These are phyloP conservation scores for Phellopilus nigrolimitatus DNA, from an alignment of 1,284 basidiomycete species.

Conservation along the genomic window DNA sequence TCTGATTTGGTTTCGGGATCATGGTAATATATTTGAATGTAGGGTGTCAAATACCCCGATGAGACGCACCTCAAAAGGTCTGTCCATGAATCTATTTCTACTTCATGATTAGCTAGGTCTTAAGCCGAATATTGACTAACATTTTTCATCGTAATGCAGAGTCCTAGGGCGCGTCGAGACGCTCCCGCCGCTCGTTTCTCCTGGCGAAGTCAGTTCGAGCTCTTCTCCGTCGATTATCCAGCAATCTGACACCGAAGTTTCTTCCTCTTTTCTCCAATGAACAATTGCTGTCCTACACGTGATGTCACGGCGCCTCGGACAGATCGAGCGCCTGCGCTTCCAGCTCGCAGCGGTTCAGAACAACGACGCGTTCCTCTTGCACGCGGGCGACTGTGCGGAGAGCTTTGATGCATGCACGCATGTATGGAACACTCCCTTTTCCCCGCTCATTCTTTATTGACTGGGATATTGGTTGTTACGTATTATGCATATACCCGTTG, in stretches of 20 bases:
- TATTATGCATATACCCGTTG: neutral
- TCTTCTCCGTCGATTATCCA: neutral
- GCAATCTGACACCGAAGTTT: no score
- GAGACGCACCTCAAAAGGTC: constrained; percentile 31
- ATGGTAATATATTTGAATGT: neutral
- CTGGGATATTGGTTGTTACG: neutral
- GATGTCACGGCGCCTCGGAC: no score
- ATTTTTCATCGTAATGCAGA: constrained; percentile 33
- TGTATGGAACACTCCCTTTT: constrained; percentile 40
- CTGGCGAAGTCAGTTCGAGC: constrained; percentile 67
- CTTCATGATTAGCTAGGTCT: neutral
- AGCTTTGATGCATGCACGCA: constrained; percentile 89
- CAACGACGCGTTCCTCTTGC: constrained; percentile 91
- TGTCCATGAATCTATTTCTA: neutral
- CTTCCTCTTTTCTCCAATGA: no score
- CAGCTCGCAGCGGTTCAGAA: constrained; percentile 78
- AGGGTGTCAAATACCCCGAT: constrained; percentile 36
- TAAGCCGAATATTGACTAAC: neutral
- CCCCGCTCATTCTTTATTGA: neutral
- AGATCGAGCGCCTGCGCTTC: constrained; percentile 85
- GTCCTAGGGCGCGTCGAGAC: constrained; percentile 72
- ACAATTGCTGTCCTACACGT: no score
- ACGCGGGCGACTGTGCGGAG: constrained; percentile 97
- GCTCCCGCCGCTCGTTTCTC: constrained; percentile 85
- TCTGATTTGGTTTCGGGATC: constrained; percentile 1